A percentile compares a stretch with the other conserved stretches of the same genome.
Evolutionary conservation across 225 moss, liverwort and hornwort species (phyloP).

Genomic region (Pseudoscleropodium purum): DNA sequence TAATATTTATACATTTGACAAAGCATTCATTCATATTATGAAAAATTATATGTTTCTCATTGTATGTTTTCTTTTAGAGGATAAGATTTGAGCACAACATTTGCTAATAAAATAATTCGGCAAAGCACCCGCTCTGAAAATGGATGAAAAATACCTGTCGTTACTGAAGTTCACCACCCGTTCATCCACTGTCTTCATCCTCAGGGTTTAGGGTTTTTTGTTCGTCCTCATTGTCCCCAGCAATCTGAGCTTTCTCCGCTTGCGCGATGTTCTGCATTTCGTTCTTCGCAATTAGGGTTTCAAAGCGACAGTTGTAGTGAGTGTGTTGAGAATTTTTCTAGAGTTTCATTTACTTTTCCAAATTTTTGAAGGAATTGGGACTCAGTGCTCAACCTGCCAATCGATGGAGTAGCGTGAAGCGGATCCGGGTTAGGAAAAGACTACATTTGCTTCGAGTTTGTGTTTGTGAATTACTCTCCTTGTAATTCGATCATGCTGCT

Average conservation of each 20-base stretch:
- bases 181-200: not conserved
- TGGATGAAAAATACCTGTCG: not conserved
- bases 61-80: too few relatives aligned
- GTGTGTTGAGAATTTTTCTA: not conserved
- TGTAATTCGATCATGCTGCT: constrained; percentile 25
- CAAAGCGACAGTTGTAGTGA: not conserved
- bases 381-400: not conserved
- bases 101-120: not conserved
- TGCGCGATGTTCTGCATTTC: not conserved
- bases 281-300: not conserved
- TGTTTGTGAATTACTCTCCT: not conserved
- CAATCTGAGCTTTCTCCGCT: too few relatives aligned
- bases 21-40: too few relatives aligned
- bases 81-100: not conserved
- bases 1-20: too few relatives aligned
- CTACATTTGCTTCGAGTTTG: not conserved
- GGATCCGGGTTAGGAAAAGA: not conserved
- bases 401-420: not conserved
- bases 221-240: not conserved
- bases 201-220: not conserved
- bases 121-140: not conserved
- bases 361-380: not conserved
- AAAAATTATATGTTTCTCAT: too few relatives aligned
- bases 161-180: not conserved
- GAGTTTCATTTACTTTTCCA: too few relatives aligned